These are phyloP conservation scores for Neoboletus magnificus DNA, from an alignment of 768 basidiomycete species.

Conservation along the genomic window DNA sequence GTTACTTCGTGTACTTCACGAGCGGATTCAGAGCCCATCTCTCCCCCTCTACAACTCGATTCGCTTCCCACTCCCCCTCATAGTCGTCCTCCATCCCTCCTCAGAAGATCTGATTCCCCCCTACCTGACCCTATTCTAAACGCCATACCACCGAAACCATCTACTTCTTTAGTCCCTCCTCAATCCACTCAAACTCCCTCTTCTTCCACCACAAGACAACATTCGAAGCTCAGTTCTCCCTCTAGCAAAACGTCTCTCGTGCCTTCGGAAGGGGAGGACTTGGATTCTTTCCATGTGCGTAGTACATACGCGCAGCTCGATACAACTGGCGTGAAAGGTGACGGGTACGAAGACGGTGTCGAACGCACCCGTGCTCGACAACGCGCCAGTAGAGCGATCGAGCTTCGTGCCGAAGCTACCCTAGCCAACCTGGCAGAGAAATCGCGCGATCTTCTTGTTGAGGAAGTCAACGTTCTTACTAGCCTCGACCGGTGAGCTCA, in stretches of 20 bases:
- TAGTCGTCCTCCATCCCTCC: constrained; percentile 27
- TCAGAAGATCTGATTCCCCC: constrained; percentile 26
- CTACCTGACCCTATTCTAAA: constrained; percentile 17
- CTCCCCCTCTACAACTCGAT: constrained; percentile 13
- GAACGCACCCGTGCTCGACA: constrained; percentile 85
- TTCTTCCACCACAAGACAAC: constrained; percentile 25
- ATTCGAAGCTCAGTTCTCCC: constrained; percentile 33
- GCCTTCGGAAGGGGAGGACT: constrained; percentile 76
- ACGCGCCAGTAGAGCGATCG: constrained; percentile 52
- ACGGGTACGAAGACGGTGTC: constrained; percentile 91
- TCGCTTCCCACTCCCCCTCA: constrained; percentile 28
- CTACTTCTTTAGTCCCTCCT: constrained; percentile 22
- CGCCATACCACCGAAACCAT: constrained; percentile 16
- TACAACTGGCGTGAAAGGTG: constrained; percentile 84
- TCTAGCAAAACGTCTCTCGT: constrained; percentile 59
- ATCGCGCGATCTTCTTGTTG: constrained; percentile 60
- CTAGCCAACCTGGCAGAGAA: constrained; percentile 59
- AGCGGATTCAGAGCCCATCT: constrained; percentile 14
- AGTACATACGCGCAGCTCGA: constrained; percentile 91
- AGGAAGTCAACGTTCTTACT: constrained; percentile 68
- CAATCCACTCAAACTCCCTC: constrained; percentile 39
- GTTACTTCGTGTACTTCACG: constrained; percentile 29
- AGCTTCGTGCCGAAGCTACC: constrained; percentile 54
- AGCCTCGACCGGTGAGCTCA: constrained; percentile 81
- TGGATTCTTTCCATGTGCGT: constrained; percentile 79